These are phyloP conservation scores for Euphorbia pulcherrima DNA, from an alignment of 345 rosid species.

Conservation along the genomic window DNA sequence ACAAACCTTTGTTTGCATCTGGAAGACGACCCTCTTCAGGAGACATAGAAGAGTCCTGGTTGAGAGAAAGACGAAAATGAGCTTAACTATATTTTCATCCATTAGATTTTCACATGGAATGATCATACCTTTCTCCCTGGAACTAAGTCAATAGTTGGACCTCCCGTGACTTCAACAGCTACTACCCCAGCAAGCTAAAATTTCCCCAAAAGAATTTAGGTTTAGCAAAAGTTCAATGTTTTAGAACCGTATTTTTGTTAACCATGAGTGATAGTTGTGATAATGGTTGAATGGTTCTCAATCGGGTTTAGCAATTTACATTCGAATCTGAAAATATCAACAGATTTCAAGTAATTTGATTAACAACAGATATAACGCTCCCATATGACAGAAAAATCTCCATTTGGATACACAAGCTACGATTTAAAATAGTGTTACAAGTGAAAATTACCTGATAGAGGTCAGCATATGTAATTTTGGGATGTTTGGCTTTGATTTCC, in stretches of 20 bases:
- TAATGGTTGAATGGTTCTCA: not conserved
- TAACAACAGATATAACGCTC: too few species aligned
- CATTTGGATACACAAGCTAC: not conserved
- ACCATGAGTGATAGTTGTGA: too few species aligned
- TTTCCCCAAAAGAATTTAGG: conserved; percentile 1
- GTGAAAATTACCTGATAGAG: conserved; percentile 58
- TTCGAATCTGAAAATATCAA: too few species aligned
- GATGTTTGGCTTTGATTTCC: conserved; percentile 60
- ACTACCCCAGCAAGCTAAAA: conserved; percentile 83
- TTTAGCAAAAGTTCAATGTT: not conserved
- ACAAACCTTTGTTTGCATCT: conserved; percentile 55
- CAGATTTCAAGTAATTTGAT: not conserved
- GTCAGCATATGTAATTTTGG: conserved; percentile 65
- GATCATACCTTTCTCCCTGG: conserved; percentile 71
- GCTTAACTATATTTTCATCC: not conserved
- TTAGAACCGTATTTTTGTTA: too few species aligned
- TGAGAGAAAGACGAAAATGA: not conserved
- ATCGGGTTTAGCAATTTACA: not conserved
- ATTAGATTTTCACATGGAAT: not conserved
- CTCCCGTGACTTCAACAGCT: conserved; percentile 79
- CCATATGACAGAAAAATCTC: not conserved
- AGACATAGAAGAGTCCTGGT: conserved; percentile 52
- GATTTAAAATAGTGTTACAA: too few species aligned
- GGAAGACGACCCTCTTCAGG: conserved; percentile 82
- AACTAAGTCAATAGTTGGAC: conserved; percentile 58